Evolutionary conservation across 129 eudicot species (phyloP).

Genomic region (Kitagawia praeruptora): DNA sequence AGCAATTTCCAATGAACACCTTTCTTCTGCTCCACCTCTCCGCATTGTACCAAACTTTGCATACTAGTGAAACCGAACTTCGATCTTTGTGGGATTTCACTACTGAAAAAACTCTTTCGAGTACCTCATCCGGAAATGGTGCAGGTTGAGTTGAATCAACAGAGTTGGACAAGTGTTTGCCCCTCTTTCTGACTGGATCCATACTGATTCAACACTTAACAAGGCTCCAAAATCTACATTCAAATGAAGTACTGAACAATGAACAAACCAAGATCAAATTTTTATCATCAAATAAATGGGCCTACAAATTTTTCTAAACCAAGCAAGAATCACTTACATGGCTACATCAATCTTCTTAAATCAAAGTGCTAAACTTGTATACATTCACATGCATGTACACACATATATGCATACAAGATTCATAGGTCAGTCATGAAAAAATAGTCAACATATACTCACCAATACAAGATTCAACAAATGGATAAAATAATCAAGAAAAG

Average conservation of each 20-base stretch:
- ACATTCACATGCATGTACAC: not conserved
- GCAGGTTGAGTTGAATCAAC: not conserved
- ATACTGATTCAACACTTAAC: no score
- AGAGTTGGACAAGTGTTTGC: not conserved
- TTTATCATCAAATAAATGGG: not conserved
- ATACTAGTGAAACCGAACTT: conserved; percentile 56
- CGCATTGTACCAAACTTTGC: conserved; percentile 75
- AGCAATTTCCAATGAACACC: conserved; percentile 65
- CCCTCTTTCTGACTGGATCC: not conserved
- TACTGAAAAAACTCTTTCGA: conserved; percentile 21
- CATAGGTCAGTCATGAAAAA: not conserved
- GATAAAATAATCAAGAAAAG: not conserved
- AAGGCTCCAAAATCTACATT: not conserved
- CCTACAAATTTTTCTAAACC: conserved; percentile 5
- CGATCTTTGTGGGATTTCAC: conserved; percentile 49
- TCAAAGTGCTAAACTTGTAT: not conserved
- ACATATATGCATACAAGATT: not conserved
- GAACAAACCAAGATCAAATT: not conserved
- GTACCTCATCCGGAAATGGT: not conserved
- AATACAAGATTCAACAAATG: not conserved
- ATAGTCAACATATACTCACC: not conserved
- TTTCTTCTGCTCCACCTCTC: conserved; percentile 62
- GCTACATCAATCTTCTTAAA: not conserved
- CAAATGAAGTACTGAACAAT: not conserved
- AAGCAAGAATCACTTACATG: not conserved